Conservation (phyloP, 1,284 basidiomycete genomes). For the Marasmius oreades region DNA sequence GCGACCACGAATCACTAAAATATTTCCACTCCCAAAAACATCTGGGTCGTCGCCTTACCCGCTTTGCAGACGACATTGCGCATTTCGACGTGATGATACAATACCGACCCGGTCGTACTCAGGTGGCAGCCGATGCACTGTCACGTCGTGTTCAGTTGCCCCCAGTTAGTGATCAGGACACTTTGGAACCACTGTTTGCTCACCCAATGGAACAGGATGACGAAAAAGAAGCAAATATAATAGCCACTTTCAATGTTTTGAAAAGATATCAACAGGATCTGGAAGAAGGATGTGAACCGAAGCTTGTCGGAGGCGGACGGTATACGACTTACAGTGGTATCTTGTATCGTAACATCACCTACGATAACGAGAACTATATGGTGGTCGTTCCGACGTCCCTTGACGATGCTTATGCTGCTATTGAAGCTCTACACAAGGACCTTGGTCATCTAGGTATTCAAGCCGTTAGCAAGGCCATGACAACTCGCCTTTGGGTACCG, state of each 20-base stretch:
- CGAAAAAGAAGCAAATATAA: neutral
- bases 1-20: constrained; percentile 4
- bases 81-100: constrained; percentile 4
- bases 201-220: neutral
- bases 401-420: neutral
- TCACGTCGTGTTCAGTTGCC: neutral
- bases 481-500: neutral
- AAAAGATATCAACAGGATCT: neutral
- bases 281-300: neutral
- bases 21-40: constrained; percentile 5
- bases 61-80: constrained; percentile 1
- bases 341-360: neutral
- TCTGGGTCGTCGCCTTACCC: neutral
- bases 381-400: neutral
- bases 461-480: neutral
- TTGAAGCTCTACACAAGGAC: neutral
- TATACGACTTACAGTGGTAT: neutral
- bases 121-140: constrained; percentile 1
- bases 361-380: neutral
- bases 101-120: constrained; percentile 2
- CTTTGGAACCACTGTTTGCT: neutral
- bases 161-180: neutral
- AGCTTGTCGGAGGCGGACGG: neutral
- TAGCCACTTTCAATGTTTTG: neutral
- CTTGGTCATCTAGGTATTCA: neutral